phyloP scores from a whole-genome alignment of 2,329 filamentous ascomycete genomes.

The Neonectria sp. region DNA sequence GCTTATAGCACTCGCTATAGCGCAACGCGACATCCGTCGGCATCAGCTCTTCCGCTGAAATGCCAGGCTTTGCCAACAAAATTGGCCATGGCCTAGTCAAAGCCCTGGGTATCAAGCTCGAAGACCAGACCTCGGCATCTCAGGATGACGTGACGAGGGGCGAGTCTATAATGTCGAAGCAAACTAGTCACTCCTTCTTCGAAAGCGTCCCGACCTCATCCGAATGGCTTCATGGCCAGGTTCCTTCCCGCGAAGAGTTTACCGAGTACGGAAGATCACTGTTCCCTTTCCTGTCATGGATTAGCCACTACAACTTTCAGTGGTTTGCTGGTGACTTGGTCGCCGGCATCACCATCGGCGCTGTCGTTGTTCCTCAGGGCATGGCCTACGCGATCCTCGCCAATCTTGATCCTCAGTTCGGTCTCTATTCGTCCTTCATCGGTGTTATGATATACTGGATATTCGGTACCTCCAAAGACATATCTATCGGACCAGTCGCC shows the following conservation, averaged over 20 bases:
- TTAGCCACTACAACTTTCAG: constrained; percentile 86
- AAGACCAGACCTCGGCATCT: constrained; percentile 64
- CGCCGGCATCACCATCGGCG: constrained; percentile 76
- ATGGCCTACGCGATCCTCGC: constrained; percentile 96
- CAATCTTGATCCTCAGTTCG: constrained; percentile 84
- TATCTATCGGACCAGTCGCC: constrained; percentile 96
- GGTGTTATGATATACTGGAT: constrained; percentile 97
- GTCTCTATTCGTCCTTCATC: constrained; percentile 91
- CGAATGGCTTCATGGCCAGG: constrained; percentile 79
- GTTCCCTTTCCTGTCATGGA: constrained; percentile 94
- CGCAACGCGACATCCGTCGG: neutral
- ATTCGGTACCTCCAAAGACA: constrained; percentile 98
- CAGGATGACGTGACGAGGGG: constrained; percentile 78
- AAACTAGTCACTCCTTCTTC: constrained; percentile 83
- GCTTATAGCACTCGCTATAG: neutral
- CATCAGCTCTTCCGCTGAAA: constrained; percentile 15
- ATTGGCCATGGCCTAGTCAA: constrained; percentile 83
- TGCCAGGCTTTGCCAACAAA: constrained; percentile 60
- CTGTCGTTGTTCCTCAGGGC: constrained; percentile 89
- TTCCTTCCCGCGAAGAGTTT: constrained; percentile 71
- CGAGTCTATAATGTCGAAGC: constrained; percentile 83
- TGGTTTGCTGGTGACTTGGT: constrained; percentile 93
- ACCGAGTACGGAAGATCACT: constrained; percentile 76
- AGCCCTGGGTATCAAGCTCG: constrained; percentile 85
- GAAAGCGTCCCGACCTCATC: constrained; percentile 83